These are phyloP conservation scores for Metschnikowia cubensis DNA, from an alignment of 805 yeast genomes.

Conservation along the genomic window DNA sequence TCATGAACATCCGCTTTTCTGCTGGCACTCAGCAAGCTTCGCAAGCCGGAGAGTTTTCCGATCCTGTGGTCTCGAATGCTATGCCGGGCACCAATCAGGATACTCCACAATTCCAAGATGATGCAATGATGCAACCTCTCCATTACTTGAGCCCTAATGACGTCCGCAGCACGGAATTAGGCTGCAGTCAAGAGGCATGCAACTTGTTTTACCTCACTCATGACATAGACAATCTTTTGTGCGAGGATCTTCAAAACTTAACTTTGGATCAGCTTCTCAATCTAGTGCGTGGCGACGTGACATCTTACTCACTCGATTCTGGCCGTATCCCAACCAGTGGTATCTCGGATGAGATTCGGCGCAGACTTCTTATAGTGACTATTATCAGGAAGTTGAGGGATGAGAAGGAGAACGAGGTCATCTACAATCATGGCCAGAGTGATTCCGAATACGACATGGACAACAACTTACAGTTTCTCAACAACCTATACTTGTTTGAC, in stretches of 20 bases:
- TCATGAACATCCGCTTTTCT: constrained; percentile 10
- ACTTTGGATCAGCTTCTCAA: constrained; percentile 36
- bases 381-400: constrained; percentile 36
- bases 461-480: constrained; percentile 36
- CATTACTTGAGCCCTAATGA: neutral
- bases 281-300: constrained; percentile 26
- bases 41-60: neutral
- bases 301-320: constrained; percentile 2
- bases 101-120: neutral
- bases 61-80: neutral
- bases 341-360: constrained; percentile 31
- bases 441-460: constrained; percentile 40
- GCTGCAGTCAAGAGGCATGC: neutral
- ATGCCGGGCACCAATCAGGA: neutral
- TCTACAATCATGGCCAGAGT: constrained; percentile 18
- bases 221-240: constrained; percentile 1
- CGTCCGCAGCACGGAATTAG: neutral
- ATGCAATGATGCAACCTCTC: neutral
- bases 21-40: neutral
- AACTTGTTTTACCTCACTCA: neutral
- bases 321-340: constrained; percentile 11
- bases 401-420: constrained; percentile 33
- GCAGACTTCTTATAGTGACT: constrained; percentile 32
- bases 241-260: constrained; percentile 39
- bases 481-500: constrained; percentile 39